phyloP scores from a whole-genome alignment of 352 stramenopile genomes.

The Aphanomyces cochlioides region DNA sequence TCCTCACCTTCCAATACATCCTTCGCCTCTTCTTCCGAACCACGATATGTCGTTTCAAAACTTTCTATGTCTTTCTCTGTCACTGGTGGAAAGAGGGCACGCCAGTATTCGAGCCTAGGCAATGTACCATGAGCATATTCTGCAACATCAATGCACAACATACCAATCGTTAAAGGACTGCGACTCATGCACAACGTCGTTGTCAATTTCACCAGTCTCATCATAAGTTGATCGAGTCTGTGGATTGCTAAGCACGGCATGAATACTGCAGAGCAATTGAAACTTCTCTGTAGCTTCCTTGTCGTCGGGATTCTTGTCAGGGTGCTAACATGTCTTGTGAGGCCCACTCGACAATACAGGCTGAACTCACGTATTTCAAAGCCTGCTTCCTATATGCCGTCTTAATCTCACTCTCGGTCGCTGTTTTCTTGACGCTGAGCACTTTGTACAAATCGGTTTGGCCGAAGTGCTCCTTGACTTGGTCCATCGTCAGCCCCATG shows the following conservation, averaged over 20 bases:
- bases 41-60: slow-evolving; percentile 77
- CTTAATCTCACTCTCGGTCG: slow-evolving; percentile 69
- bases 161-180: slow-evolving; percentile 44
- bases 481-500: slow-evolving; percentile 34
- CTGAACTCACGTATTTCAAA: slow-evolving; percentile 55
- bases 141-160: slow-evolving; percentile 9
- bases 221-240: slow-evolving; percentile 78
- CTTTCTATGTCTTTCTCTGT: slow-evolving; percentile 69
- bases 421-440: slow-evolving; percentile 50
- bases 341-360: slow-evolving; percentile 11
- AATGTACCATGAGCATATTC: no score
- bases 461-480: slow-evolving; percentile 60
- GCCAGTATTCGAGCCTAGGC: slow-evolving; percentile 79
- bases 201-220: slow-evolving; percentile 68
- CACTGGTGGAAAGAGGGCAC: slow-evolving; percentile 84
- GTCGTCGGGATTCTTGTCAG: slow-evolving; percentile 86
- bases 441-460: slow-evolving; percentile 74
- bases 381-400: slow-evolving; percentile 62
- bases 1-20: slow-evolving; percentile 55
- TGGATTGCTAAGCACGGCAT: slow-evolving; percentile 77
- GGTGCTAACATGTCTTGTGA: slow-evolving; percentile 55
- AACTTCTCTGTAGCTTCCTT: slow-evolving; percentile 73
- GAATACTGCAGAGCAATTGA: slow-evolving; percentile 81
- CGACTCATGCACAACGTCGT: slow-evolving; percentile 20
- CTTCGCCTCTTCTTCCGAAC: slow-evolving; percentile 75